A percentile compares a stretch with the other conserved stretches of the same genome.
These are phyloP conservation scores for Triticum turgidum DNA, from an alignment of 176 grass and related monocot species.

Conservation along the genomic window DNA sequence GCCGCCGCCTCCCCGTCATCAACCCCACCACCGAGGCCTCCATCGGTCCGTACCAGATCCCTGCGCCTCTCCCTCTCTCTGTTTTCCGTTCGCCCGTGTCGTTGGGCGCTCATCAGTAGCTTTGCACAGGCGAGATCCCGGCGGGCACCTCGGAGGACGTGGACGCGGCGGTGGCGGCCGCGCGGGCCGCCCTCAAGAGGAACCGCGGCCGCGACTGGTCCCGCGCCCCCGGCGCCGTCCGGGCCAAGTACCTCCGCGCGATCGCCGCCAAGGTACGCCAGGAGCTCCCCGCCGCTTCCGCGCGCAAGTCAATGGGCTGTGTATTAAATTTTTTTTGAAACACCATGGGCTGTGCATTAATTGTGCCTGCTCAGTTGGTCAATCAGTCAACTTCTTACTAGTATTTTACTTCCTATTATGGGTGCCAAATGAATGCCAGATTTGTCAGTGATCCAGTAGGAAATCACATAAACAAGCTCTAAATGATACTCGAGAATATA, in stretches of 20 bases:
- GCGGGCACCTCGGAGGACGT: slow-evolving; percentile 90
- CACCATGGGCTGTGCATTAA: neutral
- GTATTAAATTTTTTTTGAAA: too few relatives aligned
- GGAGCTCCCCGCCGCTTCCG: too few relatives aligned
- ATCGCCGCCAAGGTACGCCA: slow-evolving; percentile 79
- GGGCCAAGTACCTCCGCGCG: slow-evolving; percentile 93
- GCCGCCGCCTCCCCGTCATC: slow-evolving; percentile 76
- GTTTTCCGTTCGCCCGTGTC: neutral
- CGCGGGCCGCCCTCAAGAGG: slow-evolving; percentile 42
- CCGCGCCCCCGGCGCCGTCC: slow-evolving; percentile 67
- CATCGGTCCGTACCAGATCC: slow-evolving; percentile 49
- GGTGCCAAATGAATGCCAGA: neutral
- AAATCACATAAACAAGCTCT: neutral
- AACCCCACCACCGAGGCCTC: slow-evolving; percentile 77
- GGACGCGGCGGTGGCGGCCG: slow-evolving; percentile 68
- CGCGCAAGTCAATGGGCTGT: neutral
- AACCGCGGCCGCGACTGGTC: slow-evolving; percentile 87
- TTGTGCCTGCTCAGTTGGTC: neutral
- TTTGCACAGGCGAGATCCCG: slow-evolving; percentile 74
- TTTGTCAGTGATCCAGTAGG: neutral
- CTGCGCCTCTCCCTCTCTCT: neutral
- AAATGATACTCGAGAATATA: neutral
- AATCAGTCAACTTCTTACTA: neutral
- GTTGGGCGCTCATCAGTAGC: neutral
- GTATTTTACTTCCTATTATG: neutral